These are phyloP conservation scores for Pseudozyma thailandica DNA, from an alignment of 1,284 basidiomycete genomes.

Conservation along the genomic window DNA sequence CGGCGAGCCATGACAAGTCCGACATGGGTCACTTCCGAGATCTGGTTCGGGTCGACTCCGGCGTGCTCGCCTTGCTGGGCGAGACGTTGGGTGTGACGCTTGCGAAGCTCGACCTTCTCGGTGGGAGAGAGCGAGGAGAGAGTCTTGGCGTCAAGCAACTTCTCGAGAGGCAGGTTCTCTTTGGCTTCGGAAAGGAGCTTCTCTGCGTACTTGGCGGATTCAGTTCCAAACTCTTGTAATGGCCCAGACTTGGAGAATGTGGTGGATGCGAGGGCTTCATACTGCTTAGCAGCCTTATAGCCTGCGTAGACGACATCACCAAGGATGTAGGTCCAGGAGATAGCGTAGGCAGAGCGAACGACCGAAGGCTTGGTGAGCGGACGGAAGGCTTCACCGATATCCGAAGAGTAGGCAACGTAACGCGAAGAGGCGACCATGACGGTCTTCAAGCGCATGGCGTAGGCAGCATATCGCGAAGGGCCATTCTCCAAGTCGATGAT, in stretches of 20 bases:
- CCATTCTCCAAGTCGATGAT: conserved; percentile 53
- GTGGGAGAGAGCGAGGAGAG: conserved; percentile 26
- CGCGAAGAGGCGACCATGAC: conserved; percentile 49
- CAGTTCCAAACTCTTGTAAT: conserved; percentile 18
- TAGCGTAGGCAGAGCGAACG: conserved; percentile 84
- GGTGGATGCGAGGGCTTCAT: conserved; percentile 34
- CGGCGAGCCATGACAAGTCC: conserved; percentile 56
- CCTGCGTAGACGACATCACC: conserved; percentile 92
- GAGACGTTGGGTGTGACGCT: conserved; percentile 38
- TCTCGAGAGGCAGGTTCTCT: conserved; percentile 39
- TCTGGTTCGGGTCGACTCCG: conserved; percentile 31
- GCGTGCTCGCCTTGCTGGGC: conserved; percentile 35
- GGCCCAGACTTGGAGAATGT: conserved; percentile 28
- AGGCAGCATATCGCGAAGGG: conserved; percentile 56
- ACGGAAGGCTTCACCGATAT: conserved; percentile 90
- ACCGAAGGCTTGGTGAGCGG: conserved; percentile 82
- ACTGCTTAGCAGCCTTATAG: conserved; percentile 72
- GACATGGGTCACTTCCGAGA: conserved; percentile 45
- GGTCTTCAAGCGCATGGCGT: conserved; percentile 59
- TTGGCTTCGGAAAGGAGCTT: conserved; percentile 11
- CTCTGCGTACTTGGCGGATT: conserved; percentile 47
- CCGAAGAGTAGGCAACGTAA: conserved; percentile 76
- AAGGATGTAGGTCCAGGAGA: conserved; percentile 79
- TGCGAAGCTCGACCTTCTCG: conserved; percentile 54
- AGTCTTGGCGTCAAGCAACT: conserved; percentile 40